These are phyloP conservation scores for Lyophyllum decastes DNA, from an alignment of 768 basidiomycete genomes.

Conservation along the genomic window DNA sequence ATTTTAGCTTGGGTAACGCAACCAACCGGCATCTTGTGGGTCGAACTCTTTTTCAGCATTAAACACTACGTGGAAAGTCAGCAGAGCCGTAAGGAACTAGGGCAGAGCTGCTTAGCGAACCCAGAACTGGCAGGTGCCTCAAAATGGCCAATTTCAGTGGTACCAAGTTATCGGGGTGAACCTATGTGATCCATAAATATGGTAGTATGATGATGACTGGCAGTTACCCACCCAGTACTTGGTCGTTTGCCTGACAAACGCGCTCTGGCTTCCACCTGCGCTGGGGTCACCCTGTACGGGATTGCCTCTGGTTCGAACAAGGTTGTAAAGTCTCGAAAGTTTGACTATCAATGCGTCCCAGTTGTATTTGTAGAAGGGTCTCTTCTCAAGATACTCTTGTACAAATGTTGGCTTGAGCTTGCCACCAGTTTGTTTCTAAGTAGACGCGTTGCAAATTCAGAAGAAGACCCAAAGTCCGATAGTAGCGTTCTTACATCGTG, in stretches of 20 bases:
- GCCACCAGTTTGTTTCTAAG: slow-evolving; percentile 88
- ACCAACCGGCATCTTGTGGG: slow-evolving; percentile 71
- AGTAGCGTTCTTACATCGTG: slow-evolving; percentile 65
- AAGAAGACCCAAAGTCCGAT: background rate
- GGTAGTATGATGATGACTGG: background rate
- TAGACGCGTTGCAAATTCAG: slow-evolving; percentile 1
- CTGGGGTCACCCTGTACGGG: slow-evolving; percentile 92
- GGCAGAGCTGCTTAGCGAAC: slow-evolving; percentile 36
- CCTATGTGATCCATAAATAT: slow-evolving; percentile 27
- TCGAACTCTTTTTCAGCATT: slow-evolving; percentile 94
- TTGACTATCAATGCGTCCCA: slow-evolving; percentile 97
- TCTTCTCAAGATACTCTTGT: slow-evolving; percentile 88
- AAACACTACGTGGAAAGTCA: slow-evolving; percentile 60
- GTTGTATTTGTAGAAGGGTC: slow-evolving; percentile 96
- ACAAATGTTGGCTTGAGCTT: slow-evolving; percentile 86
- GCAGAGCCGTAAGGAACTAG: background rate
- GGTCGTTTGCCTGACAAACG: slow-evolving; percentile 97
- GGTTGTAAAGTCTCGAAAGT: slow-evolving; percentile 91
- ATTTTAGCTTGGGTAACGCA: background rate
- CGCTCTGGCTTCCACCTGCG: slow-evolving; percentile 94
- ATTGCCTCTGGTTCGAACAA: slow-evolving; percentile 93
- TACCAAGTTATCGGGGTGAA: slow-evolving; percentile 94
- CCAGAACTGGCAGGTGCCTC: slow-evolving; percentile 90
- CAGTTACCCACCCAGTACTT: slow-evolving; percentile 90
- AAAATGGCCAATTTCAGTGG: slow-evolving; percentile 92